Evolutionary conservation across 2,329 filamentous ascomycete genomes (phyloP).

Genomic region (Daldinia eschscholtzii): DNA sequence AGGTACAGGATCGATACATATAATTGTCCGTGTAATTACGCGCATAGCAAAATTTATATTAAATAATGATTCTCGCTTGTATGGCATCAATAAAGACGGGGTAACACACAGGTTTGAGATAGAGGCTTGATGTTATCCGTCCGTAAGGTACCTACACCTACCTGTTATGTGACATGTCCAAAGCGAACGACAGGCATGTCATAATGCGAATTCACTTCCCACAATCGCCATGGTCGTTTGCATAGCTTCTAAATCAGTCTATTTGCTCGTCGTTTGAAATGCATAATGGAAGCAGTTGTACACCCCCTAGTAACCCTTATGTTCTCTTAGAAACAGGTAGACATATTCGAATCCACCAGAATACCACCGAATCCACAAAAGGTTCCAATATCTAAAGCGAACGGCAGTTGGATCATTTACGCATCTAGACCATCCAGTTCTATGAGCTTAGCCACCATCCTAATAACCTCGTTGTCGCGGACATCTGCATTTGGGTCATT

Average conservation of each 20-base stretch:
- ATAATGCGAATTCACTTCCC: neutral
- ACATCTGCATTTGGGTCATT: conserved; percentile 76
- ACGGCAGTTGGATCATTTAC: conserved; percentile 48
- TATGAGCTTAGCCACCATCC: conserved; percentile 82
- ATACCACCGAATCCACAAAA: neutral
- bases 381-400: neutral
- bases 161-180: neutral
- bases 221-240: neutral
- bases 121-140: neutral
- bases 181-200: neutral
- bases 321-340: neutral
- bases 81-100: neutral
- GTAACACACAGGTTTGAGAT: neutral
- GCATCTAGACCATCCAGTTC: conserved; percentile 90
- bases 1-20: neutral
- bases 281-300: neutral
- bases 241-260: neutral
- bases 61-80: neutral
- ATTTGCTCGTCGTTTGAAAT: neutral
- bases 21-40: neutral
- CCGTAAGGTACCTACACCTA: neutral
- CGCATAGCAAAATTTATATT: neutral
- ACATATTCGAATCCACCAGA: neutral
- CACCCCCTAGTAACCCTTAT: neutral
- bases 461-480: conserved; percentile 75